A percentile compares a stretch with the other conserved stretches of the same genome.
Conservation (phyloP, 345 rosid genomes). For the Lenwebbia sp. region DNA sequence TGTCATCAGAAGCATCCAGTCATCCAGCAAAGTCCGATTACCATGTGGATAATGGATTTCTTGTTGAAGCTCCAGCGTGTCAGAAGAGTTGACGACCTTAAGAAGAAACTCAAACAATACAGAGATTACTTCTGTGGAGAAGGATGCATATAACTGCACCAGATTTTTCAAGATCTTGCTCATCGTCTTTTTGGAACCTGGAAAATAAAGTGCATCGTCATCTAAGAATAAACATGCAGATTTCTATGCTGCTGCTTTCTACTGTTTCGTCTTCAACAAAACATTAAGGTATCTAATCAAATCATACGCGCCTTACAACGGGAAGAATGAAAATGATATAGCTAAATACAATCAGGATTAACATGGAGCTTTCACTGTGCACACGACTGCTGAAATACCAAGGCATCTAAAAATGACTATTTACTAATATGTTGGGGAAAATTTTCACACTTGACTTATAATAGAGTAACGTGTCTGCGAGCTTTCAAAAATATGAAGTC, state of each 20-base stretch:
- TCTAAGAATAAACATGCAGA: neutral
- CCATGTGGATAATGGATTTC: conserved; percentile 15
- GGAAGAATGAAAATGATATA: neutral
- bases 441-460: neutral
- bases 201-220: conserved; percentile 7
- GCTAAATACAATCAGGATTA: neutral
- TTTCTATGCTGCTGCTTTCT: neutral
- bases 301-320: neutral
- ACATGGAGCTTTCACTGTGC: neutral
- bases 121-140: conserved; percentile 62
- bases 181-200: conserved; percentile 55
- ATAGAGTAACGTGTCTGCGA: neutral
- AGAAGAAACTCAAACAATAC: conserved; percentile 39
- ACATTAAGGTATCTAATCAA: neutral
- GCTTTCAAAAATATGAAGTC: neutral
- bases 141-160: conserved; percentile 49
- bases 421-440: neutral
- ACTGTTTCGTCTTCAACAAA: neutral
- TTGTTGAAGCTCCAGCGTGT: conserved; percentile 20
- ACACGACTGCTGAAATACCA: neutral
- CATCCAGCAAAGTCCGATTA: conserved; percentile 23
- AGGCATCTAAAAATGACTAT: neutral
- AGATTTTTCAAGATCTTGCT: conserved; percentile 44
- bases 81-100: conserved; percentile 9
- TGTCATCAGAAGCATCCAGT: conserved; percentile 54